A percentile compares a stretch with the other conserved stretches of the same genome.
These are phyloP conservation scores for Boeremia lycopersici DNA, from an alignment of 2,329 filamentous ascomycete species.

Conservation along the genomic window DNA sequence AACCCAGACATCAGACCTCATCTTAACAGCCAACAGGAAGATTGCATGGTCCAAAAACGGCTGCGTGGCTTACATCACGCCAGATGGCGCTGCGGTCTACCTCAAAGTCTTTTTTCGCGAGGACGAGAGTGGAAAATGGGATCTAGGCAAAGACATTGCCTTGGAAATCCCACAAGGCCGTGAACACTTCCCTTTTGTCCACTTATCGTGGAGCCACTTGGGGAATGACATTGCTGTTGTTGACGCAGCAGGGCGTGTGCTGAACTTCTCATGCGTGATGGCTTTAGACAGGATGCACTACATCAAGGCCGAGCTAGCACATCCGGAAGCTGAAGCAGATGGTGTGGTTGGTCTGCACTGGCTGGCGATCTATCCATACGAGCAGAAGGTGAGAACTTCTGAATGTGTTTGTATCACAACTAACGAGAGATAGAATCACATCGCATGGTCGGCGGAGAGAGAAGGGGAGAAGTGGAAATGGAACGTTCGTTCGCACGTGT, in stretches of 20 bases:
- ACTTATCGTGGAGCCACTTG: constrained; percentile 80
- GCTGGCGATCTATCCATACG: constrained; percentile 61
- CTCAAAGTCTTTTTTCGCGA: constrained; percentile 75
- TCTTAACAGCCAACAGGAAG: constrained; percentile 58
- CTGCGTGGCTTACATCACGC: constrained; percentile 79
- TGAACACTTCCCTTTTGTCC: constrained; percentile 71
- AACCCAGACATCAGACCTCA: neutral
- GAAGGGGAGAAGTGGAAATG: constrained; percentile 66
- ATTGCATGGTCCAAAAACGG: constrained; percentile 89
- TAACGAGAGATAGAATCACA: constrained; percentile 38
- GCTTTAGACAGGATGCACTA: constrained; percentile 74
- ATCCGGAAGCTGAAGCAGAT: constrained; percentile 74
- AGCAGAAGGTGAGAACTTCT: constrained; percentile 40
- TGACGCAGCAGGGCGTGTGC: constrained; percentile 78
- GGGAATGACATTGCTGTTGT: constrained; percentile 82
- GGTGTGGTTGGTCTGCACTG: constrained; percentile 85
- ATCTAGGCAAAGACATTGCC: constrained; percentile 72
- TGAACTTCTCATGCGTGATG: constrained; percentile 73
- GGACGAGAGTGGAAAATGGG: constrained; percentile 74
- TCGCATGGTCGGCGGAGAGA: constrained; percentile 49
- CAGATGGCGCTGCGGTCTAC: constrained; percentile 72
- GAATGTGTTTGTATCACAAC: neutral
- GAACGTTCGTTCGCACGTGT: constrained; percentile 68
- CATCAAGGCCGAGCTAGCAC: constrained; percentile 67
- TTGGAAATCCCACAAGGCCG: constrained; percentile 68